Base-by-base conservation (phyloP, 2,329 filamentous ascomycete genomes). In the Phyllosticta paracitricarpa region DNA sequence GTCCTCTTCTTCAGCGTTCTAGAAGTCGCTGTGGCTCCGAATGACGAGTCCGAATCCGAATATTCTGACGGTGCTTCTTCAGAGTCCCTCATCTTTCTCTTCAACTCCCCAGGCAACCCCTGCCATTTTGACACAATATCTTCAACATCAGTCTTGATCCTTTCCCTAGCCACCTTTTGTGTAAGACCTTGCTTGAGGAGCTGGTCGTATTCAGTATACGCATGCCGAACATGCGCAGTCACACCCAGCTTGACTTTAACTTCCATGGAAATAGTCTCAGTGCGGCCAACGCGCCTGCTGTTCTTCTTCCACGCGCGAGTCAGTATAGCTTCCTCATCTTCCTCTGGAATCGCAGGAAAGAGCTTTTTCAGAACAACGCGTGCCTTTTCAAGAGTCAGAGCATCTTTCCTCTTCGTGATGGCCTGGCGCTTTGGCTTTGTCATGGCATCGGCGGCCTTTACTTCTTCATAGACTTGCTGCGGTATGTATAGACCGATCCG, bases 211-310 rank as follows among this genome's bases (percentile, higher is more conserved):
- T 71, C 65, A 0, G 80, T 82, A 54, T 80, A 74, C 2, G 61
- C 64, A 65, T 83, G 81, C 6, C 81, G 72, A 4, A 80, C 73
- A 63, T 82, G 77, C 2, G 81, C 81, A 24, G 74, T 68, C 12
- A 82, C 78, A 2, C 78, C 81, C 25, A 81, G 71, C 54, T 68
- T 65, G 4, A 76, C 78, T 64, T 75, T 80, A 14, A 72, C 66
- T 6, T 70, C 67, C 40, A 79, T 54, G 0, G 68, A 67, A 5
- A 80, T 66, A 54, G 64, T 76, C 1, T 68, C 68, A 1, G 75
- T 77, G 57, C 81, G 70, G 2, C 80, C 81, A 1, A 83, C 80
- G 9, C 80, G 71, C 1, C 79, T 68, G 52, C 74, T 78, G 24
- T 73, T 64, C 67, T 82, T 83, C 64, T 71, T 66, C 64, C 79